Base-by-base conservation (phyloP, 352 stramenopile genomes). In the Phytophthora macrochlamydospora region DNA sequence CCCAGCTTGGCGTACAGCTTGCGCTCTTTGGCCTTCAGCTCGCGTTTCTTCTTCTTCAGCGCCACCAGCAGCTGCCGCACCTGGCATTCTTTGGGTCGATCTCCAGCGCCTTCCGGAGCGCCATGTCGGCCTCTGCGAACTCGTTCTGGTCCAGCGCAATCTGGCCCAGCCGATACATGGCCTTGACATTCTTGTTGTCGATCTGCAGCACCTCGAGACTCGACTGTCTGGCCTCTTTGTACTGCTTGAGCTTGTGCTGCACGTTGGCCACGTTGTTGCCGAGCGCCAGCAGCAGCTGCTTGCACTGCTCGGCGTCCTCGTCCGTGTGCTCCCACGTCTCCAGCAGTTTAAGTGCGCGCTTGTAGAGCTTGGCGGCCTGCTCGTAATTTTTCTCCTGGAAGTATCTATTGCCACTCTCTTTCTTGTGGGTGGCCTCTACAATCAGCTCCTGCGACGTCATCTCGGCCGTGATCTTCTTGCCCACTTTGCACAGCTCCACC, bases 191-290 rank as follows among this genome's bases (percentile, higher is more conserved):
- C 35, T 63, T 76, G 2, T 59, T 49, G 61, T 94, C 87, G 8
- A 94, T 62, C 68, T 93, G 83, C 45, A 93, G 69, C 50, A 94
- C 87, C 55, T 94, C 87, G 35, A 90, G 75, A 58, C 83, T 91
- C 18, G 84, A 93, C 71, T 93, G 76, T 13, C 78, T 78, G 28
- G 87, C 84, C 59, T 93, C 87, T 62, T 89, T 92, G 64, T 69
- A 80, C 71, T 94, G 81, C 62, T 82, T 71, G 9, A 93, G 65
- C 37, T 87, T 86, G 63, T 88, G 80, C 68, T 94, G 87, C 49
- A 94, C 87, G 49, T 94, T 94, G 45, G 71, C 87, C 13, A 94
- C 84, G 58, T 94, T 94, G 71, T 94, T 94, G 32, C 84, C 87
- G 11, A 94, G 62, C 28, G 84, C 84, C 31, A 93, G 70, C 12